Base-by-base conservation (phyloP, 331 rosid genomes). In the Pyrus hybrid region DNA sequence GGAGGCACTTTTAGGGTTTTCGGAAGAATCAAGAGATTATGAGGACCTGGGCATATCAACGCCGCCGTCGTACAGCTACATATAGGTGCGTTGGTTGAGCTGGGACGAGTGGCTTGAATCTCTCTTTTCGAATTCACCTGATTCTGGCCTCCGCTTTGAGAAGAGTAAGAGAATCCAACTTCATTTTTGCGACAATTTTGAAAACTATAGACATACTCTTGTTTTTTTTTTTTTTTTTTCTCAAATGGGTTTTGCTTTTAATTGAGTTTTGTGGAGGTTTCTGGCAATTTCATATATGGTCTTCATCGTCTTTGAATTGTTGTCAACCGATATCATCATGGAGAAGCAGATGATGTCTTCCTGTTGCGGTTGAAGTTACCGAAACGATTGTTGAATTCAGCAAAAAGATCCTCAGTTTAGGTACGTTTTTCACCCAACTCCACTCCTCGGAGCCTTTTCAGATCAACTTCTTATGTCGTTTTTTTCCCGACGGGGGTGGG, bases 61-160 rank as follows among this genome's bases (percentile, higher is more conserved):
- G 67, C 33, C 35, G 21, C 13, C 35, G 33, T 66, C 77, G 13
- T 63, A 3, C 68, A 69, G 71, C 54, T 53, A 43, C 70, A 81
- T 66, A 76, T 60, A 70, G 74, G 84, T 81, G 77, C 67, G 75
- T 1, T 81, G 84, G 84, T 71, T 76, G 78, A 82, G 83, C 72
- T 95, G 99, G 97, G 84, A 82, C 45, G 97, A 95, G 67, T 95
- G 99, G 99, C 79, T 82, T 72, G 67, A 82, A 20, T 37, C 91
- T 75, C 89, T 90, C 68, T 92, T 94, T 88, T 89, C 96, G 2
- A 20, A 79, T 28, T 90, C 96, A 18, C 78, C 83, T 2, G 78
- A 81, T 43, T 77, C 94, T 94, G 35, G 85, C 92, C 73, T 80
- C 87, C 20, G 97, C 97, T 74, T 86, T 89, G 43, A 79, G 47